Conservation (phyloP, 345 rosid species). For the Bruguiera gymnorhiza region DNA sequence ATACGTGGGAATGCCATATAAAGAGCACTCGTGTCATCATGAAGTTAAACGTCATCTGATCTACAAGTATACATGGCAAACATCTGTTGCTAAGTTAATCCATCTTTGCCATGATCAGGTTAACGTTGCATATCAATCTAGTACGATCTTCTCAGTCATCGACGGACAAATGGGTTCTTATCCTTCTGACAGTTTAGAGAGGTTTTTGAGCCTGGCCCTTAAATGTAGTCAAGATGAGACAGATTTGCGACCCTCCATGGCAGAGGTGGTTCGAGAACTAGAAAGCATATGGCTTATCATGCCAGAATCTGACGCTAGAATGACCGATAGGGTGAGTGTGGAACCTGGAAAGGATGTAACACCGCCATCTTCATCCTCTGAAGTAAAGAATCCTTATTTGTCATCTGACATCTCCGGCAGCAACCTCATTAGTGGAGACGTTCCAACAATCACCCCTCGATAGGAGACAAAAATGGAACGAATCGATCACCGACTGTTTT, state of each 20-base stretch:
- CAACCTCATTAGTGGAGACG: slow-evolving; percentile 72
- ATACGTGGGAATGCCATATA: too few species aligned
- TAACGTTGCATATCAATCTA: slow-evolving; percentile 62
- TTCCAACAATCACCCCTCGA: slow-evolving; percentile 71
- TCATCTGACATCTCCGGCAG: slow-evolving; percentile 87
- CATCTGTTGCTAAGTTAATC: too few species aligned
- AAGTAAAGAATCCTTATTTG: slow-evolving; percentile 42
- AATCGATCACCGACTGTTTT: neutral
- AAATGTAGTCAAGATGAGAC: slow-evolving; percentile 75
- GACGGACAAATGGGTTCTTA: slow-evolving; percentile 89
- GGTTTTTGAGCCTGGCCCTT: slow-evolving; percentile 64
- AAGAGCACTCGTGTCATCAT: too few species aligned
- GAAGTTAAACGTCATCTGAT: too few species aligned
- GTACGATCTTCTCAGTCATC: slow-evolving; percentile 66
- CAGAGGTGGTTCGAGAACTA: slow-evolving; percentile 79
- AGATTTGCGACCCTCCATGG: slow-evolving; percentile 82
- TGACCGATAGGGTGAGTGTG: slow-evolving; percentile 11
- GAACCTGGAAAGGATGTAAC: slow-evolving; percentile 15
- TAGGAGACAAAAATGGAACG: slow-evolving; percentile 17
- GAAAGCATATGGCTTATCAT: slow-evolving; percentile 60
- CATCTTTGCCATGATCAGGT: slow-evolving; percentile 38
- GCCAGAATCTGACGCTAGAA: slow-evolving; percentile 47
- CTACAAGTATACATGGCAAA: too few species aligned
- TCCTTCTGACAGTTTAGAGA: slow-evolving; percentile 79
- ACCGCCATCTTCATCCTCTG: slow-evolving; percentile 47